Evolutionary conservation across 1,284 basidiomycete species (phyloP), one percentile per base, ranked within the genome.

Genomic region (Cutaneotrichosporon dermatis): DNA sequence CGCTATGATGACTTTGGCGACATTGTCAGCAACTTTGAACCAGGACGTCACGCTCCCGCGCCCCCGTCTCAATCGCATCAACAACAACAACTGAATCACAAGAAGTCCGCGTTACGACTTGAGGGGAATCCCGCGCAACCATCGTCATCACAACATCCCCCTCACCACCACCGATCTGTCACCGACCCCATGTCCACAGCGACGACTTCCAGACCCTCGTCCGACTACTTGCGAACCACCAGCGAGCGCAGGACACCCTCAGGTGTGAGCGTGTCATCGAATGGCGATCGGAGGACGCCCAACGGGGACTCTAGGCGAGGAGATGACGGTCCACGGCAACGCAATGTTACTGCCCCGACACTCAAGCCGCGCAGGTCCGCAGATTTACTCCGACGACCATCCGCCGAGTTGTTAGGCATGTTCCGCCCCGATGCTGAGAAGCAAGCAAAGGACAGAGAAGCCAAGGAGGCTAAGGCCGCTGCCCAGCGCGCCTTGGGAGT

Each of bases 391-490:
- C 57, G 70, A 5, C 51, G 63, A 13, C 59, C 62, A 10, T 62
- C 64, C 2, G 51, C 54, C 35, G 65, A 65, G 15, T 41, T 57
- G n/a, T 40, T 57, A 6, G 59, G 56, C 11, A 51, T 51, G 39
- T 51, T 51, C 50, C 50, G 50, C 6, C 9, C 37, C 13, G 50
- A 51, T 36, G 15, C 16, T 1, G 50, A 51, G 4, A 51, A 39
- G 37, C 37, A 39, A 10, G 6, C 39, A 12, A 25, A 33, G 33
- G 46, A 49, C 33, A 45, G 44, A 45, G 44, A 45, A 45, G 56
- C 63, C n/a, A 71, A 71, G 48, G 69, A 74, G 41, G 46, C 63
- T 7, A 66, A 68, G 53, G 68, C 67, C 12, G 58, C 61, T 12
- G 63, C 58, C 25, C 71, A 74, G 13, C 56, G 64, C 13, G 51